phyloP scores from a whole-genome alignment of 768 basidiomycete species.

The Collybia mongolica region DNA sequence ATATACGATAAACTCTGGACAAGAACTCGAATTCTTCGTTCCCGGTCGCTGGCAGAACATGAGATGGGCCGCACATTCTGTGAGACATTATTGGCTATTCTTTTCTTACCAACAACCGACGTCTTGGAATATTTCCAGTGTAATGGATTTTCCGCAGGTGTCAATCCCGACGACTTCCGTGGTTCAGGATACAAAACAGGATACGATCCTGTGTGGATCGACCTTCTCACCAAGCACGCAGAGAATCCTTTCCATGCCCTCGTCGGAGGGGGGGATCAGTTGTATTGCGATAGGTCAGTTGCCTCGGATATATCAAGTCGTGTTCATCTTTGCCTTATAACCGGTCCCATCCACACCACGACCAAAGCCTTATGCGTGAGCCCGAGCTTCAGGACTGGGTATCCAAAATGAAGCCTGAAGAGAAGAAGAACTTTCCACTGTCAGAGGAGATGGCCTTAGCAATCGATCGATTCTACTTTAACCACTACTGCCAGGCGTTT shows the following conservation, averaged over 20 bases:
- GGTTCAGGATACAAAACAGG: conserved; percentile 79
- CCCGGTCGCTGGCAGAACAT: conserved; percentile 82
- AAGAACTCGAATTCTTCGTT: conserved; percentile 77
- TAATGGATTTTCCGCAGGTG: conserved; percentile 86
- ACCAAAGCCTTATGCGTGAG: conserved; percentile 70
- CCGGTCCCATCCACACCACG: background rate
- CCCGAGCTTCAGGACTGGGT: conserved; percentile 91
- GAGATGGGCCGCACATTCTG: conserved; percentile 88
- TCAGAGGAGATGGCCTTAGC: conserved; percentile 71
- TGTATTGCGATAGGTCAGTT: conserved; percentile 79
- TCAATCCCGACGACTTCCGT: conserved; percentile 85
- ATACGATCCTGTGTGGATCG: conserved; percentile 92
- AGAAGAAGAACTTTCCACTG: conserved; percentile 57
- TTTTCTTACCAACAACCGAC: background rate
- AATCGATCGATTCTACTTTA: conserved; percentile 88
- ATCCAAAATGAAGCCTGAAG: conserved; percentile 49
- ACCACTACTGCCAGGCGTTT: conserved; percentile 87
- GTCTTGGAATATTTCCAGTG: conserved; percentile 45
- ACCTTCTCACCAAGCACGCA: conserved; percentile 82
- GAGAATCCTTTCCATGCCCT: conserved; percentile 85
- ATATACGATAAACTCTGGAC: conserved; percentile 83
- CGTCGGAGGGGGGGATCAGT: conserved; percentile 92
- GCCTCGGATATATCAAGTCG: background rate
- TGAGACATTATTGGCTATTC: conserved; percentile 30
- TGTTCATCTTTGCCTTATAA: background rate